phyloP scores from a whole-genome alignment of 331 rosid genomes.

The Cydonia oblonga region DNA sequence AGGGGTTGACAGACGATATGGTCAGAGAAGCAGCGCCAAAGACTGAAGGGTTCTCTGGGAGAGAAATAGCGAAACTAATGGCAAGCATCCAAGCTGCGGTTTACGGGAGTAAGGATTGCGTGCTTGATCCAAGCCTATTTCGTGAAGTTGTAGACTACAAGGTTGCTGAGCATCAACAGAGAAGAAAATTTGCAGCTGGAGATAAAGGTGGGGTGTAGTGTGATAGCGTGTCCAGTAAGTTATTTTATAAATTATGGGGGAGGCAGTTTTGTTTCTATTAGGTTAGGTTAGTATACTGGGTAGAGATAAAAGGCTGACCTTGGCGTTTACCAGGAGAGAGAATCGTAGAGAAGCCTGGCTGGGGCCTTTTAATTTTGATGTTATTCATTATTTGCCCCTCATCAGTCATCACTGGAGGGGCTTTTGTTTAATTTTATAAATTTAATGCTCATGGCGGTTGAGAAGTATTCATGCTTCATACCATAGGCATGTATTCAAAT shows the following conservation, averaged over 20 bases:
- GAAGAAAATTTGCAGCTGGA: constrained; percentile 57
- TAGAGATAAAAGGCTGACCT: constrained; percentile 3
- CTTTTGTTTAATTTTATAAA: no score
- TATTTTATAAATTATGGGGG: not conserved
- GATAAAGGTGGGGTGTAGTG: constrained; percentile 27
- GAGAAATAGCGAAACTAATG: constrained; percentile 96
- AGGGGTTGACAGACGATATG: constrained; percentile 75
- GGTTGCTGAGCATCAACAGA: constrained; percentile 94
- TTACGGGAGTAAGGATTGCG: constrained; percentile 76
- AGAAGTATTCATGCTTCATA: no score
- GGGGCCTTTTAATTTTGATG: not conserved
- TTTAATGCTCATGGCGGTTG: no score
- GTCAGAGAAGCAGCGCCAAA: constrained; percentile 79
- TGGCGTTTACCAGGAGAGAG: not conserved
- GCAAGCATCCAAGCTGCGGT: constrained; percentile 95
- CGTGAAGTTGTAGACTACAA: constrained; percentile 96
- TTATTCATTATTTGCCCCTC: constrained; percentile 30
- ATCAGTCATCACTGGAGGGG: constrained; percentile 10
- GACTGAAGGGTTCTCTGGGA: constrained; percentile 85
- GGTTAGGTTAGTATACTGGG: not conserved
- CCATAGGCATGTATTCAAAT: no score
- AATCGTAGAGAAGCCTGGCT: not conserved
- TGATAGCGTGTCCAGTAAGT: constrained; percentile 1
- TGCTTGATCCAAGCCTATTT: constrained; percentile 66
- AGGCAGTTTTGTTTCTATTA: not conserved